phyloP scores from a whole-genome alignment of 2,329 filamentous ascomycete genomes.

The Microsporum audouinii region DNA sequence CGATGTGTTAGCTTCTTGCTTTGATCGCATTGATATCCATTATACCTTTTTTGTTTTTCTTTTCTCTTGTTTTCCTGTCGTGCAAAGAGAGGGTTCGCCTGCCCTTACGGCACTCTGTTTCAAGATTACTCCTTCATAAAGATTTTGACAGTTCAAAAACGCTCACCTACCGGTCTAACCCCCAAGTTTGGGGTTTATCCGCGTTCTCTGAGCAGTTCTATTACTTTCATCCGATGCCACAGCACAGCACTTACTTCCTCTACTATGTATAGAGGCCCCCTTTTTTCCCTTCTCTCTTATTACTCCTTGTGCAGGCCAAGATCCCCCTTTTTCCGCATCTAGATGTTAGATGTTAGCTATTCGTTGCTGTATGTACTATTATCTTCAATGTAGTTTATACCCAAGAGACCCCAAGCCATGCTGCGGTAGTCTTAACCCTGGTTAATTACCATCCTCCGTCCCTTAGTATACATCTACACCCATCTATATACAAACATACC shows the following conservation, averaged over 20 bases:
- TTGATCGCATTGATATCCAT: background rate
- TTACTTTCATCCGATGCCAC: no score
- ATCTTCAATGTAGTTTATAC: slow-evolving; percentile 3
- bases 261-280: background rate
- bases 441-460: background rate
- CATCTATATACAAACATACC: background rate
- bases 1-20: background rate
- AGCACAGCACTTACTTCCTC: no score
- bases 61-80: background rate
- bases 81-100: background rate
- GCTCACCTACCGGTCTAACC: no score
- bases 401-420: background rate
- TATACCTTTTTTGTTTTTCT: background rate
- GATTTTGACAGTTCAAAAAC: no score
- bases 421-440: background rate
- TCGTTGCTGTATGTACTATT: background rate
- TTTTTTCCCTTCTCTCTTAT: background rate
- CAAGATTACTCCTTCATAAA: no score
- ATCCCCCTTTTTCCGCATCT: background rate
- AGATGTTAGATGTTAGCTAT: background rate
- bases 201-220: no score
- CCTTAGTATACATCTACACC: background rate
- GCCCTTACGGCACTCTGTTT: no score
- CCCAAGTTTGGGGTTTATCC: no score
- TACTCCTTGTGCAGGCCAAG: background rate